Evolutionary conservation across 2,329 filamentous ascomycete genomes (phyloP), one percentile per base, ranked within the genome.

Genomic region (Xylariaceae sp.): DNA sequence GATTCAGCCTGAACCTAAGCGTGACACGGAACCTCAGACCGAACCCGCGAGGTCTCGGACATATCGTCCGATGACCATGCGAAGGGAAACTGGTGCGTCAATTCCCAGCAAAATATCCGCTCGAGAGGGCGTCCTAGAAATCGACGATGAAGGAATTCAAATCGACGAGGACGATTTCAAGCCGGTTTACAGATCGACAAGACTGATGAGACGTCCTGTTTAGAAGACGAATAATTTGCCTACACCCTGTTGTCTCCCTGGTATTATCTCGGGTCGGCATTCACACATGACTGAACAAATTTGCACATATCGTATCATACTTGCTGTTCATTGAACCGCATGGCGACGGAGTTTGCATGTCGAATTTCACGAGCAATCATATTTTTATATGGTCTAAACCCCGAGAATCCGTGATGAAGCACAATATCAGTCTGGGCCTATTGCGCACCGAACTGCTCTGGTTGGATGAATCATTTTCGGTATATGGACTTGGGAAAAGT

Each of bases 1-100:
- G 16, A 36, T 2, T 29, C 43, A 29, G 26, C 30, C 41, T 33
- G 47, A 45, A 21, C 13, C 32, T 5, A 47, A 32, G 50, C n/a
- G 8, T 42, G 50, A 44, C 13, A 16, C 24, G 11, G 18, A 10
- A 36, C 24, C 18, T 7, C 24, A 37, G 20, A 35, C 53, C 11
- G 64, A 69, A 30, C 60, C 73, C 32, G 64, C 65, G 27, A 79
- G 77, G 65, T 67, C 73, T 13, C 74, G 81, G 37, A 81, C 76
- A 33, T 79, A 77, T 54, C 76, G 81, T 13, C 77, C 79, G 27
- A 78, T 79, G 50, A 81, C 75, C 57, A 79, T 84, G 74, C 75
- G 81, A 39, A 75, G 76, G 56, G 79, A 79, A 37, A 63, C 72
- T 55, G 58, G 61, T 63, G 57, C 66, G 58, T 66, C 63, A 27